Conservation (phyloP, 352 stramenopile genomes). For the Bremia lactucae region DNA sequence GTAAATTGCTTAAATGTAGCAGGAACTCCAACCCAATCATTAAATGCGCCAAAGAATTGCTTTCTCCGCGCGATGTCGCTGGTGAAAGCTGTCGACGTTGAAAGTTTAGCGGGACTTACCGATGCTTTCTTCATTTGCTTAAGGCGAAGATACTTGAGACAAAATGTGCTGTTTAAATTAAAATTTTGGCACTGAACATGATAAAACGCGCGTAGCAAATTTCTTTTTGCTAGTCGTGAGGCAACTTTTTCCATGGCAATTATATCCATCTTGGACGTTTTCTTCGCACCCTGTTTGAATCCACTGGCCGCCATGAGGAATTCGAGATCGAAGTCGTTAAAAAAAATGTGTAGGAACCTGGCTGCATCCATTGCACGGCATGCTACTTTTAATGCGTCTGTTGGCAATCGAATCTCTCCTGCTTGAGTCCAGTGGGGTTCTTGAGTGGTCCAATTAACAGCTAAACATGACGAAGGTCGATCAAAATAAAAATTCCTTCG, state of each 20-base stretch:
- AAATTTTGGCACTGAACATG: constrained; percentile 6
- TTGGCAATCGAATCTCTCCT: not conserved
- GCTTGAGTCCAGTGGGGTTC: constrained; percentile 30
- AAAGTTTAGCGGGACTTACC: constrained; percentile 11
- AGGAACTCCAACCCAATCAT: constrained; percentile 24
- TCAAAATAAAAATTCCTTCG: constrained; percentile 3
- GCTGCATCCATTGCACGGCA: not conserved
- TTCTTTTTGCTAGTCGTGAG: constrained; percentile 52
- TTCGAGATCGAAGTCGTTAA: constrained; percentile 33
- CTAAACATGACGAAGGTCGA: constrained; percentile 29
- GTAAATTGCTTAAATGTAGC: constrained; percentile 33
- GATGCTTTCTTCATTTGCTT: constrained; percentile 21
- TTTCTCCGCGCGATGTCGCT: constrained; percentile 7
- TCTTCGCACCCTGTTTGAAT: constrained; percentile 68
- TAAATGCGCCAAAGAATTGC: constrained; percentile 24
- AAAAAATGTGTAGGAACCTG: constrained; percentile 23
- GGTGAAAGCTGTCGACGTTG: constrained; percentile 6
- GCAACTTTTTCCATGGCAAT: constrained; percentile 36
- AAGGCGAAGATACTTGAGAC: constrained; percentile 26
- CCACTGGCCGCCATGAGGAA: constrained; percentile 46
- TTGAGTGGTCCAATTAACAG: constrained; percentile 41
- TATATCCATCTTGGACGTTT: constrained; percentile 37
- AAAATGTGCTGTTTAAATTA: not conserved
- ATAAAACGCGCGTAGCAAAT: constrained; percentile 42
- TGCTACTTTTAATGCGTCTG: not conserved